phyloP scores from a whole-genome alignment of 1,284 basidiomycete species.

The Microbotryomycetes sp. region DNA sequence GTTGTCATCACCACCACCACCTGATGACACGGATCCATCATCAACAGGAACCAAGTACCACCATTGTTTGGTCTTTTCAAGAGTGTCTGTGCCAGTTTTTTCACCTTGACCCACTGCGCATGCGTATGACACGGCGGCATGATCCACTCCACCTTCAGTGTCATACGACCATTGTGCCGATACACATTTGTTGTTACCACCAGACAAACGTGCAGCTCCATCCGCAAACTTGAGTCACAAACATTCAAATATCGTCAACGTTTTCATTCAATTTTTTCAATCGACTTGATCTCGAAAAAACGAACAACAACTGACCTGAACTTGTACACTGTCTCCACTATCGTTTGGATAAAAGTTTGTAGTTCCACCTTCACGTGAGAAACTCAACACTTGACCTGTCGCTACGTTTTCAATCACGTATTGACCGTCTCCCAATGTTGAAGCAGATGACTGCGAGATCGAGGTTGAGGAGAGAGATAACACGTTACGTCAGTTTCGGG shows the following conservation, averaged over 20 bases:
- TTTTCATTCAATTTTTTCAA: no score
- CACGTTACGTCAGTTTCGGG: no score
- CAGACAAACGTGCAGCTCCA: slow-evolving; percentile 23
- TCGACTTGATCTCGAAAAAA: neutral
- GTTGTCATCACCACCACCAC: neutral
- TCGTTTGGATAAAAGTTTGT: slow-evolving; percentile 24
- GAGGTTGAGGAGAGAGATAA: no score
- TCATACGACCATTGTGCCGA: slow-evolving; percentile 22
- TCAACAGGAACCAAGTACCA: slow-evolving; percentile 23
- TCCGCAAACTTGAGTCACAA: neutral
- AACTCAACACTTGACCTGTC: slow-evolving; percentile 20
- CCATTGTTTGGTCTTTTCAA: slow-evolving; percentile 27
- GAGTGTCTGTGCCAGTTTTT: slow-evolving; percentile 19
- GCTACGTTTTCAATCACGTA: slow-evolving; percentile 28
- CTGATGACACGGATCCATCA: neutral
- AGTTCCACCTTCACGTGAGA: slow-evolving; percentile 13
- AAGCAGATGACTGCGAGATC: no score
- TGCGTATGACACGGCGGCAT: slow-evolving; percentile 28
- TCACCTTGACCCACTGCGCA: slow-evolving; percentile 23
- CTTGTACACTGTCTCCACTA: slow-evolving; percentile 6
- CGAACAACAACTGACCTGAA: slow-evolving; percentile 15
- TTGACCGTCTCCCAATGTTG: slow-evolving; percentile 15
- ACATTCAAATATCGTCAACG: neutral
- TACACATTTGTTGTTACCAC: slow-evolving; percentile 26
- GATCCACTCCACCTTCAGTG: slow-evolving; percentile 20